Base-by-base conservation (phyloP, 2,329 filamentous ascomycete species). In the Stemphylium beticola region DNA sequence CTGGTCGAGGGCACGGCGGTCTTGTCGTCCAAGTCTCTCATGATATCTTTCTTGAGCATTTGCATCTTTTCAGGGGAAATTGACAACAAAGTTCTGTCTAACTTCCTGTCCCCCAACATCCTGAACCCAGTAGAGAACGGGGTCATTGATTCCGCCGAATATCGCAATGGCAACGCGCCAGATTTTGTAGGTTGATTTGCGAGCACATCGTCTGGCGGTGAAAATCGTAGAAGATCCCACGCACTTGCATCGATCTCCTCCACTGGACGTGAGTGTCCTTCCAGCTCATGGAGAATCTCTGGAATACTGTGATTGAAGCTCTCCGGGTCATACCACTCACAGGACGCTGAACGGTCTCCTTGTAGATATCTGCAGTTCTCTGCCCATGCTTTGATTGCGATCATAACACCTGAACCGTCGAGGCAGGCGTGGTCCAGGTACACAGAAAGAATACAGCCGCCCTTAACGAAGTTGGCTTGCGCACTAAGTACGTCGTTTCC, bases 31-130 rank as follows among this genome's bases (percentile, higher is more conserved):
- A 45, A 57, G 36, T 74, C 67, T 0, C 55, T 49, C 0, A 66
- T 12, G 0, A 74, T 66, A 1, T 75, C 62, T 7, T 69, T 54
- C 49, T 75, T 73, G 34, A 77, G 50, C 24, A 49, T 38, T 15
- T 64, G 46, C 17, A 66, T 8, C 0, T 67, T 75, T 4, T 73
- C 67, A 7, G 60, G 49, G 4, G 66, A 47, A 10, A 77, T 69
- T 1, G 68, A 53, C 43, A 77, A 74, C 6, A 73, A 37, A 0
- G 67, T 72, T 0, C 71, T 73, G 8, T 56, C 65, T 49, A 72
- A 49, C 3, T 51, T 57, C 26, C 62, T 53, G 48, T 71, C 71
- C n/a, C n/a, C n/a, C n/a, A n/a, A n/a, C n/a, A n/a, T n/a, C n/a
- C n/a, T n/a, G n/a, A n/a, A n/a, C 2, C 61, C 65, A 7, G 58